A percentile compares a stretch with the other conserved stretches of the same genome.
Conservation (phyloP, 1,139 yeast species). For the Meyerozyma elateridarum region DNA sequence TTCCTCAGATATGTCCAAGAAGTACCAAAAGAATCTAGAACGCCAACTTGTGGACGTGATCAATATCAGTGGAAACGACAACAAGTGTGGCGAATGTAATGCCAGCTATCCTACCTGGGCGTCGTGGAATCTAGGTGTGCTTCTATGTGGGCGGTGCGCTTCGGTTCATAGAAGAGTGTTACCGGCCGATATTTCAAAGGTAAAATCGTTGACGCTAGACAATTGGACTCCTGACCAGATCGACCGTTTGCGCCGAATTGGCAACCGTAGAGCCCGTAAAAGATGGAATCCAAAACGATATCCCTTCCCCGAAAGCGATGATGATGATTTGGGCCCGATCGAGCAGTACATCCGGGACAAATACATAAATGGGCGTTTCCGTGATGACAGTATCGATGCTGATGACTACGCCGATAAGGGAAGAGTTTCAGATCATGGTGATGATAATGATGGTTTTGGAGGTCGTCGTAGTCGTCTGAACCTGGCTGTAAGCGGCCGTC, state of each 20-base stretch:
- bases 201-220: slow-evolving; percentile 80
- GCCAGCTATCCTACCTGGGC: slow-evolving; percentile 60
- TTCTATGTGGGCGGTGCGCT: slow-evolving; percentile 77
- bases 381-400: slow-evolving; percentile 28
- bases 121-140: slow-evolving; percentile 50
- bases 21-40: slow-evolving; percentile 34
- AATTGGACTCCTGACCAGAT: slow-evolving; percentile 64
- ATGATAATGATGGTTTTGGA: neutral
- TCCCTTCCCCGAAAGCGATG: slow-evolving; percentile 71
- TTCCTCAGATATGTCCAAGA: slow-evolving; percentile 22
- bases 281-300: slow-evolving; percentile 59
- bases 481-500: slow-evolving; percentile 13
- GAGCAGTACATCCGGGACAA: slow-evolving; percentile 51
- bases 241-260: slow-evolving; percentile 52
- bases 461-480: slow-evolving; percentile 20
- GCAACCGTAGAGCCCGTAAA: slow-evolving; percentile 60
- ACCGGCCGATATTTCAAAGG: slow-evolving; percentile 52
- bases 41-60: slow-evolving; percentile 41
- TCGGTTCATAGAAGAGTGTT: slow-evolving; percentile 67
- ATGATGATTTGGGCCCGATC: slow-evolving; percentile 45
- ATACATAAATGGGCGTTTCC: slow-evolving; percentile 42
- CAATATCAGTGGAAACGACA: slow-evolving; percentile 38
- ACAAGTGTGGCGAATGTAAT: slow-evolving; percentile 74
- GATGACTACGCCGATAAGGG: slow-evolving; percentile 23
- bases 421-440: slow-evolving; percentile 15